Percentiles rank a stretch among this genome's conserved stretches.
These are phyloP conservation scores for Capsicum pubescens DNA, from an alignment of 257 asterid species.

Conservation along the genomic window DNA sequence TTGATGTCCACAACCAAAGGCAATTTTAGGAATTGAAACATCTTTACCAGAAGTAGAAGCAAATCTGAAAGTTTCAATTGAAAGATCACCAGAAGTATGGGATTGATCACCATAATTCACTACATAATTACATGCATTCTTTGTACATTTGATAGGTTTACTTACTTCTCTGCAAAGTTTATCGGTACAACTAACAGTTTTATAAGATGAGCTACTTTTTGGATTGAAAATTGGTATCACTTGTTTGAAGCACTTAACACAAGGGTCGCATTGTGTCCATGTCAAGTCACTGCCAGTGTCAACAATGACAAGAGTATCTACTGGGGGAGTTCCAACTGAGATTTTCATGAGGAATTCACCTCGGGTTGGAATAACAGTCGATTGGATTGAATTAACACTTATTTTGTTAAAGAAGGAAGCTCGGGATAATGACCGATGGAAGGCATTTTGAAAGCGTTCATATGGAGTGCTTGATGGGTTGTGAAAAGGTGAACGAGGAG, in stretches of 20 bases:
- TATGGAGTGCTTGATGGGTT: conserved; percentile 32
- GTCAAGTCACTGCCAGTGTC: conserved; percentile 38
- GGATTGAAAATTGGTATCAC: conserved; percentile 29
- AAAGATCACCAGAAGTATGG: no score
- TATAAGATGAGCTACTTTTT: conserved; percentile 28
- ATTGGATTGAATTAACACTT: not conserved
- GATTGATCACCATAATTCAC: no score
- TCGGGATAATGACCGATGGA: conserved; percentile 37
- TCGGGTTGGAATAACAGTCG: not conserved
- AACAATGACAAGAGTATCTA: conserved; percentile 28
- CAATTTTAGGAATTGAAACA: no score
- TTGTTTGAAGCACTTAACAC: conserved; percentile 30
- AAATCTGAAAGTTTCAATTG: no score
- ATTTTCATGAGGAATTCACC: conserved; percentile 42
- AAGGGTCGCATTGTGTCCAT: conserved; percentile 45
- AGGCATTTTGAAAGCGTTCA: conserved; percentile 27
- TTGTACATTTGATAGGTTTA: no score
- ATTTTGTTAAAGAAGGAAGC: not conserved
- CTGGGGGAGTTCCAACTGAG: conserved; percentile 39
- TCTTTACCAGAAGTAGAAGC: no score
- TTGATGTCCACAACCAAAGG: no score
- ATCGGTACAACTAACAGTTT: conserved; percentile 6
- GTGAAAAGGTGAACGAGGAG: conserved; percentile 44
- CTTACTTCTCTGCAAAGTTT: not conserved
- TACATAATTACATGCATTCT: no score